Conservation (phyloP, 305 asterid species). For the Salvia sclarea region DNA sequence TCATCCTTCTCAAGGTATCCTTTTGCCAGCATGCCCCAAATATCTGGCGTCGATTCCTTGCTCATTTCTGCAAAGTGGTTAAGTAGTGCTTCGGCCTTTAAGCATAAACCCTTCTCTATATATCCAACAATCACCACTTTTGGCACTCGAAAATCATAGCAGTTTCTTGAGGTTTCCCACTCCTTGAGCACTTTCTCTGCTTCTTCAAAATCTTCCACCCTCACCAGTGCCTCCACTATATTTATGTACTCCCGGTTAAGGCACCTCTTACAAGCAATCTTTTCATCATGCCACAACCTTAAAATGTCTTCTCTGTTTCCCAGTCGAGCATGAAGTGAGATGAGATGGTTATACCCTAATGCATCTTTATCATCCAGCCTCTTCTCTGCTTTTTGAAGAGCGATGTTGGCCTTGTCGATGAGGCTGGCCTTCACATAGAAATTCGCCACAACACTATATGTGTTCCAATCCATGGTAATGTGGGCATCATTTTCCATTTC, state of each 20-base stretch:
- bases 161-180: conserved; percentile 74
- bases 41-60: conserved; percentile 41
- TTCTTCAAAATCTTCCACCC: conserved; percentile 60
- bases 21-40: conserved; percentile 59
- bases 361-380: conserved; percentile 55
- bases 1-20: conserved; percentile 57
- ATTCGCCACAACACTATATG: conserved; percentile 69
- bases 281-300: conserved; percentile 65
- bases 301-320: conserved; percentile 58
- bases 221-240: conserved; percentile 61
- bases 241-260: conserved; percentile 62
- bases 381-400: conserved; percentile 62
- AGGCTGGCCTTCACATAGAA: conserved; percentile 56
- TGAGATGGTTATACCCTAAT: conserved; percentile 62
- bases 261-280: conserved; percentile 49
- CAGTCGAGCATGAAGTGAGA: conserved; percentile 65
- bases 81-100: conserved; percentile 63
- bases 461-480: conserved; percentile 71
- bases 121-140: conserved; percentile 50
- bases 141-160: conserved; percentile 68
- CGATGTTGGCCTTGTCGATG: conserved; percentile 46
- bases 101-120: conserved; percentile 48
- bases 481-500: conserved; percentile 69
- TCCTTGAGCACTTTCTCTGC: conserved; percentile 61
- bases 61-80: conserved; percentile 42